Conservation (phyloP, 2,329 filamentous ascomycete genomes). For the Ceratocystis cacaofunesta region DNA sequence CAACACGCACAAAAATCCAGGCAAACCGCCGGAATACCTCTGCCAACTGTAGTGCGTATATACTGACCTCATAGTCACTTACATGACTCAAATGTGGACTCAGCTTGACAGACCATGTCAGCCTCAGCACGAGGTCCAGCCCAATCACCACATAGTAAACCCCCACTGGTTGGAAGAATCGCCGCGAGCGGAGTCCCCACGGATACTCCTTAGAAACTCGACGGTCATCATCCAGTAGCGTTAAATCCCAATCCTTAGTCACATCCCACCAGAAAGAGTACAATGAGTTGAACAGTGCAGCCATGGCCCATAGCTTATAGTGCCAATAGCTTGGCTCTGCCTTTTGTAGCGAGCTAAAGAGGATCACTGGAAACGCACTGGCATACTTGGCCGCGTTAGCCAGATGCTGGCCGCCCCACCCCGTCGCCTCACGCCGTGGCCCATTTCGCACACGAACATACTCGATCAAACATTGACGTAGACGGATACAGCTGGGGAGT, state of each 20-base stretch:
- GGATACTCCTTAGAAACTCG: constrained; percentile 51
- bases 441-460: constrained; percentile 54
- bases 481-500: constrained; percentile 67
- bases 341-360: constrained; percentile 61
- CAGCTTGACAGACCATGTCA: constrained; percentile 83
- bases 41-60: constrained; percentile 74
- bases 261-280: constrained; percentile 99
- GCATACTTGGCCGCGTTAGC: constrained; percentile 92
- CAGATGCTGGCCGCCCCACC: constrained; percentile 73
- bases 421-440: constrained; percentile 39
- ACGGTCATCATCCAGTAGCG: constrained; percentile 50
- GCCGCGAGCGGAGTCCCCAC: constrained; percentile 60
- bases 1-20: constrained; percentile 92
- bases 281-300: constrained; percentile 66
- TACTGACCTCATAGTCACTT: constrained; percentile 71
- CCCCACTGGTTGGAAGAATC: constrained; percentile 54
- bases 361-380: constrained; percentile 83
- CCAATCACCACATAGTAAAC: constrained; percentile 73
- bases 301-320: constrained; percentile 51
- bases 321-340: constrained; percentile 30
- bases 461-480: constrained; percentile 86
- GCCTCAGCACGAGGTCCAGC: constrained; percentile 67
- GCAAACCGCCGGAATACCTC: constrained; percentile 85
- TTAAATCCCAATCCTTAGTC: constrained; percentile 90
- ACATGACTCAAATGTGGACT: constrained; percentile 69